A percentile compares a stretch with the other conserved stretches of the same genome.
Conservation (phyloP, 106 monocot species). For the Dendrobium catenatum region DNA sequence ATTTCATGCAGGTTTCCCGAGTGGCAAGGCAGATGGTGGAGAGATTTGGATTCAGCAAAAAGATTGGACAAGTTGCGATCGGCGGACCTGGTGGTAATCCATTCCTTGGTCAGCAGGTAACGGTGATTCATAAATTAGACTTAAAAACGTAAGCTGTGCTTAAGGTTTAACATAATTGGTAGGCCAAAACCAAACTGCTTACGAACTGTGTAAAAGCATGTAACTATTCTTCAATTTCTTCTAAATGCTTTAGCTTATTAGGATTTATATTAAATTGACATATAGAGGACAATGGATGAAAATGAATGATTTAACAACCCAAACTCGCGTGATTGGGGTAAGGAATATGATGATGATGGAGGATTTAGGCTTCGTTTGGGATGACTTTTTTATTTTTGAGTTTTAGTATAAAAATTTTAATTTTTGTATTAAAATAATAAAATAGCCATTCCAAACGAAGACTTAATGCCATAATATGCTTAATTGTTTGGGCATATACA, state of each 20-base stretch:
- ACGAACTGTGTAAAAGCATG: not conserved
- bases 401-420: too few species aligned
- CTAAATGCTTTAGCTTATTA: not conserved
- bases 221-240: not conserved
- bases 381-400: too few species aligned
- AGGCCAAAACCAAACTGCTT: not conserved
- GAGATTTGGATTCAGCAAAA: constrained; percentile 95
- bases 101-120: constrained; percentile 97
- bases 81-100: constrained; percentile 92
- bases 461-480: not conserved
- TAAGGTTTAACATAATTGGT: not conserved
- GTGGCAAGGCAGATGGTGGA: constrained; percentile 99
- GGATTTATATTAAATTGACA: not conserved
- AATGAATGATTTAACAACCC: not conserved
- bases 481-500: too few species aligned
- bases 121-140: not conserved
- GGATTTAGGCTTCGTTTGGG: too few species aligned
- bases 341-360: too few species aligned
- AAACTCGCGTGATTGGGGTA: not conserved
- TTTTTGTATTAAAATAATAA: too few species aligned
- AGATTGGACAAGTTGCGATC: constrained; percentile 91
- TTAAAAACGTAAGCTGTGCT: not conserved
- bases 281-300: not conserved
- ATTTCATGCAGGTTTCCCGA: constrained; percentile 99
- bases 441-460: not conserved